phyloP scores from a whole-genome alignment of 1,139 yeast genomes.

The Hansenula lynferdii region DNA sequence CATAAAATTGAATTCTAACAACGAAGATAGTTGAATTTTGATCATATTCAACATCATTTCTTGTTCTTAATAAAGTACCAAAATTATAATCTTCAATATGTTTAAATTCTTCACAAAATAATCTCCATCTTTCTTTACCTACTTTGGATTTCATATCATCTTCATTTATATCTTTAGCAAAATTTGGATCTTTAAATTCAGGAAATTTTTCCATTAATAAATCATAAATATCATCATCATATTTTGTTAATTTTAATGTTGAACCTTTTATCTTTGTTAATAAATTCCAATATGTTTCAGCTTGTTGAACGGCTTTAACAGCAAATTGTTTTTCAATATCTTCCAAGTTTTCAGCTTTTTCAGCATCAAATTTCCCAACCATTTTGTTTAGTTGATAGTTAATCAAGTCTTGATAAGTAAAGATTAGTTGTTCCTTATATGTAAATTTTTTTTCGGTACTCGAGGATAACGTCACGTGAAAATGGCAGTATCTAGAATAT shows the following conservation, averaged over 20 bases:
- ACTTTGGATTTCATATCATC: conserved; percentile 73
- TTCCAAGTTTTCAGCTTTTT: conserved; percentile 55
- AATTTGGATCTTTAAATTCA: conserved; percentile 60
- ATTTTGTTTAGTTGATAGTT: no score
- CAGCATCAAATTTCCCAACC: conserved; percentile 45
- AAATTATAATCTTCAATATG: conserved; percentile 88
- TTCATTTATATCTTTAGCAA: conserved; percentile 59
- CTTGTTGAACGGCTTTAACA: conserved; percentile 94
- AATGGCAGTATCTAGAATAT: conserved; percentile 3
- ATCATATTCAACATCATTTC: conserved; percentile 66
- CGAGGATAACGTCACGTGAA: not conserved
- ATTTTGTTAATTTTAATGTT: conserved; percentile 67
- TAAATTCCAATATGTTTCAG: conserved; percentile 89
- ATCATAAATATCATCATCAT: conserved; percentile 78
- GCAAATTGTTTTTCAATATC: conserved; percentile 95
- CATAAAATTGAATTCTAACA: conserved; percentile 90
- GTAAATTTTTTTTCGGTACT: conserved; percentile 1
- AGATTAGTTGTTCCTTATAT: no score
- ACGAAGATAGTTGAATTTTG: conserved; percentile 86
- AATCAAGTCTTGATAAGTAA: no score
- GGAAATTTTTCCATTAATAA: conserved; percentile 75
- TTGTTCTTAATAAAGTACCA: conserved; percentile 84
- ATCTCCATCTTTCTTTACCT: conserved; percentile 92
- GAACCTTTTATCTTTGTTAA: conserved; percentile 74
- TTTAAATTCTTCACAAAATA: conserved; percentile 78